Conservation (phyloP, 2,329 filamentous ascomycete species). For the Geosmithia putterillii region DNA sequence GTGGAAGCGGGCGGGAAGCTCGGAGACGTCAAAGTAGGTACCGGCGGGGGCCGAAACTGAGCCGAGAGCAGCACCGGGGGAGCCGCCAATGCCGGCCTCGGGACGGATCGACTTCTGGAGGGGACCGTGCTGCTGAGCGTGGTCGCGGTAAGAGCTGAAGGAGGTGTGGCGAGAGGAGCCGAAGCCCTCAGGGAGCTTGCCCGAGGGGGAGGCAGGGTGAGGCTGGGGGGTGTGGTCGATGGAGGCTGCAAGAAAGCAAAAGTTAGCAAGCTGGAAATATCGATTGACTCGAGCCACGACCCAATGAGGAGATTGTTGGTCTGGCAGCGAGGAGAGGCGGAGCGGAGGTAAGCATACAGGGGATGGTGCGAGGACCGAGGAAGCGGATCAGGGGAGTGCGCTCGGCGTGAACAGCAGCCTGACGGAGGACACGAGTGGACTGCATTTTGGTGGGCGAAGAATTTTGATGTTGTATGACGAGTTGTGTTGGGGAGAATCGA, state of each 20-base stretch:
- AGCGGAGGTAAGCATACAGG: conserved; percentile 28
- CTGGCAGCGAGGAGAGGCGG: neutral
- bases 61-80: conserved; percentile 59
- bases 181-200: conserved; percentile 47
- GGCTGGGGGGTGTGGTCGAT: conserved; percentile 62
- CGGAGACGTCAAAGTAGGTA: conserved; percentile 75
- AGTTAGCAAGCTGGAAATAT: conserved; percentile 1
- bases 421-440: conserved; percentile 42
- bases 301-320: neutral
- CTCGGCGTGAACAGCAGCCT: conserved; percentile 46
- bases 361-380: conserved; percentile 46
- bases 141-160: conserved; percentile 68
- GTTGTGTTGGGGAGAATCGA: neutral
- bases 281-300: neutral
- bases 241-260: conserved; percentile 33
- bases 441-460: conserved; percentile 30
- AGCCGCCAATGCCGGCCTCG: conserved; percentile 40
- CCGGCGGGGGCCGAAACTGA: conserved; percentile 59
- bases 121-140: conserved; percentile 67
- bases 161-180: conserved; percentile 37
- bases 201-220: conserved; percentile 59
- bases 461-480: neutral
- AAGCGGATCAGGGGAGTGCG: conserved; percentile 51
- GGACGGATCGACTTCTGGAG: conserved; percentile 45
- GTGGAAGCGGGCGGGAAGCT: conserved; percentile 77